A percentile compares a stretch with the other conserved stretches of the same genome.
Evolutionary conservation across 2,329 filamentous ascomycete species (phyloP).

Genomic region (Moelleriella libera): DNA sequence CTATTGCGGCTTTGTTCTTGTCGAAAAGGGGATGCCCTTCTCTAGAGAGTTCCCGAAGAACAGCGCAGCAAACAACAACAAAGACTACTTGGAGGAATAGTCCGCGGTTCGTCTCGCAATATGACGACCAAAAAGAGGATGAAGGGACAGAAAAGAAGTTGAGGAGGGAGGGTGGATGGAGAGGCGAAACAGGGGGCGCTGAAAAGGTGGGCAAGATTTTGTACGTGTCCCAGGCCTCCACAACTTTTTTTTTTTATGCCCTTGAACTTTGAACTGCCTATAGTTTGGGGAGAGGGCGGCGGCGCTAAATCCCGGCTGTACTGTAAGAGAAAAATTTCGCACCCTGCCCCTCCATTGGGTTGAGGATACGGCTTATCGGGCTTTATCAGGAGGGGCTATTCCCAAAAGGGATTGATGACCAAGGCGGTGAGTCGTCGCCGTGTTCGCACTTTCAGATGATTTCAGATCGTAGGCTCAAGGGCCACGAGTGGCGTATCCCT

Average conservation of each 20-base stretch:
- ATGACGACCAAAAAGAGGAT: conserved; percentile 24
- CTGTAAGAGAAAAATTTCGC: conserved; percentile 9
- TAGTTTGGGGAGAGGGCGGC: neutral
- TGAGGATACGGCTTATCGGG: conserved; percentile 9
- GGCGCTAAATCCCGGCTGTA: conserved; percentile 5
- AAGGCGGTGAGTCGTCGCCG: conserved; percentile 8
- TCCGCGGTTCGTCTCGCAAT: conserved; percentile 27
- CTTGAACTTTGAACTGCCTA: conserved; percentile 1
- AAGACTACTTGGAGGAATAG: conserved; percentile 10
- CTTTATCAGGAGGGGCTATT: conserved; percentile 9
- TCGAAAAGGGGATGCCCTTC: conserved; percentile 17
- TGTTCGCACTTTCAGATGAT: conserved; percentile 3
- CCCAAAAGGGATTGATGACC: conserved; percentile 4
- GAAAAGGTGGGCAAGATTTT: conserved; percentile 4
- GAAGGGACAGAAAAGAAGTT: conserved; percentile 15
- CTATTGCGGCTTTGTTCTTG: conserved; percentile 22
- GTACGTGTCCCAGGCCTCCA: neutral
- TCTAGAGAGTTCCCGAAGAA: conserved; percentile 19
- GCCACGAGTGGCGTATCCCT: neutral
- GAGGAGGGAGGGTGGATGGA: conserved; percentile 10
- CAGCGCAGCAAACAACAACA: conserved; percentile 15
- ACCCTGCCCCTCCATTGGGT: conserved; percentile 9
- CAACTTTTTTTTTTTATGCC: conserved; percentile 10
- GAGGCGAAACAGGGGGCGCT: conserved; percentile 4
- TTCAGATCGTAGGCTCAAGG: conserved; percentile 1